Percentiles rank a stretch among this genome's conserved stretches.
Evolutionary conservation across 1,284 basidiomycete genomes (phyloP).

Genomic region (Prillingera fragicola): DNA sequence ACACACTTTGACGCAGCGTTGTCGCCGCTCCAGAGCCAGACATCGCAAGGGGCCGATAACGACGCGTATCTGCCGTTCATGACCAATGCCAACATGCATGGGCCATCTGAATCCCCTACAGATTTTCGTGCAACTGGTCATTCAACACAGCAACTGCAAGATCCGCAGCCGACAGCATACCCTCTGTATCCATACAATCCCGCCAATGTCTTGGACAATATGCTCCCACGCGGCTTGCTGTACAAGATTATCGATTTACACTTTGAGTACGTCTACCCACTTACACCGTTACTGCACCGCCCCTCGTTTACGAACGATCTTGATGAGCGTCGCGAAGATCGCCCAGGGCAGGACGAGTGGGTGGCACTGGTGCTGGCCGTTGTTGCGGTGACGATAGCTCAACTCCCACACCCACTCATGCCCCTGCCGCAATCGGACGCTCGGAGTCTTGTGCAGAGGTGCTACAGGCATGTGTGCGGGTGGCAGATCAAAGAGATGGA

Average conservation of each 20-base stretch:
- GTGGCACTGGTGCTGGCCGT: conserved; percentile 78
- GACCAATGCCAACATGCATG: no score
- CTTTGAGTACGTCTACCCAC: conserved; percentile 77
- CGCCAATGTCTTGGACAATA: conserved; percentile 31
- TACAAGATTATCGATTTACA: conserved; percentile 63
- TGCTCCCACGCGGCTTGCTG: conserved; percentile 28
- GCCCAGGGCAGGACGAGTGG: conserved; percentile 58
- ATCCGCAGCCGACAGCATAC: no score
- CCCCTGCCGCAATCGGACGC: conserved; percentile 12
- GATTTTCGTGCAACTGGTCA: no score
- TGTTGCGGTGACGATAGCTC: conserved; percentile 70
- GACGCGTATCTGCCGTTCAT: no score
- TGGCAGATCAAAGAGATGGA: conserved; percentile 6
- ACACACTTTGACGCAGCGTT: no score
- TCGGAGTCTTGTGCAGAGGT: conserved; percentile 12
- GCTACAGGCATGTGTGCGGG: background rate
- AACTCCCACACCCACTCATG: conserved; percentile 19
- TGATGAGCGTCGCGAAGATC: conserved; percentile 65
- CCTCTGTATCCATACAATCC: conserved; percentile 15
- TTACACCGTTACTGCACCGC: conserved; percentile 55
- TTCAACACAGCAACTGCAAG: no score
- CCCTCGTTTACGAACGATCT: conserved; percentile 78
- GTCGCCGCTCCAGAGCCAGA: no score
- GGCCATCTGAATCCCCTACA: no score
- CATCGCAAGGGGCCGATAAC: no score